Percentiles rank a stretch among this genome's conserved stretches.
These are phyloP conservation scores for Fennellomyces sp. DNA, from an alignment of 371 early-diverging fungal genomes.

Conservation along the genomic window DNA sequence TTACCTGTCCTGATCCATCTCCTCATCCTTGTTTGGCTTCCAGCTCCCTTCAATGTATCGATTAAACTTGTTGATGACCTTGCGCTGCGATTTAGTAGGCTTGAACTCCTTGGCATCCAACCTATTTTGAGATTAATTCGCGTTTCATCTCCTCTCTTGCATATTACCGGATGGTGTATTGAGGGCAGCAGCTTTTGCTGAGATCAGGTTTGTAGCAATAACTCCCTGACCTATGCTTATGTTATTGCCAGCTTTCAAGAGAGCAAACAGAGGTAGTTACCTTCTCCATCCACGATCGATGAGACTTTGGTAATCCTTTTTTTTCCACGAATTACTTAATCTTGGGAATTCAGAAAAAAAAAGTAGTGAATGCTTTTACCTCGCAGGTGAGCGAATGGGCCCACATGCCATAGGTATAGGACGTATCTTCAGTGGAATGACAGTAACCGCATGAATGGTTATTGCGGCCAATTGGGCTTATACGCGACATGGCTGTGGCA, in stretches of 20 bases:
- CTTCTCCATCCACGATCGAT: slow-evolving; percentile 74
- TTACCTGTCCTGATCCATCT: slow-evolving; percentile 17
- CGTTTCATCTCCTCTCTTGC: not conserved
- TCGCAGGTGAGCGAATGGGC: slow-evolving; percentile 51
- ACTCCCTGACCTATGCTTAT: slow-evolving; percentile 56
- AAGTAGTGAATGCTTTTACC: slow-evolving; percentile 15
- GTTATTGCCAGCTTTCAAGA: slow-evolving; percentile 50
- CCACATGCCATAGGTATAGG: slow-evolving; percentile 57
- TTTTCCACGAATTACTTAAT: not conserved
- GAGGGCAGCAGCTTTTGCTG: slow-evolving; percentile 67
- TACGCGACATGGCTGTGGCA: not conserved
- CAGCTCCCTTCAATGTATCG: slow-evolving; percentile 53
- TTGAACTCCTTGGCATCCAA: slow-evolving; percentile 53
- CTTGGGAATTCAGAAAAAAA: not conserved
- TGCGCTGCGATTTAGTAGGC: slow-evolving; percentile 70
- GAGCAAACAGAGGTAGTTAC: slow-evolving; percentile 20
- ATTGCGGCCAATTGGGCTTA: slow-evolving; percentile 9
- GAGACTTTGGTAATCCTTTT: slow-evolving; percentile 71
- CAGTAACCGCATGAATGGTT: slow-evolving; percentile 57
- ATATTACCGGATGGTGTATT: slow-evolving; percentile 67
- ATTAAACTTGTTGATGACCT: slow-evolving; percentile 65
- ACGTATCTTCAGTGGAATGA: slow-evolving; percentile 38
- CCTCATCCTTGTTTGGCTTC: slow-evolving; percentile 21
- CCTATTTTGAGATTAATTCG: slow-evolving; percentile 25
- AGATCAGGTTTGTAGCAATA: slow-evolving; percentile 70